A percentile compares a stretch with the other conserved stretches of the same genome.
These are phyloP conservation scores for Meredithiella fracta DNA, from an alignment of 2,329 filamentous ascomycete genomes.

Conservation along the genomic window DNA sequence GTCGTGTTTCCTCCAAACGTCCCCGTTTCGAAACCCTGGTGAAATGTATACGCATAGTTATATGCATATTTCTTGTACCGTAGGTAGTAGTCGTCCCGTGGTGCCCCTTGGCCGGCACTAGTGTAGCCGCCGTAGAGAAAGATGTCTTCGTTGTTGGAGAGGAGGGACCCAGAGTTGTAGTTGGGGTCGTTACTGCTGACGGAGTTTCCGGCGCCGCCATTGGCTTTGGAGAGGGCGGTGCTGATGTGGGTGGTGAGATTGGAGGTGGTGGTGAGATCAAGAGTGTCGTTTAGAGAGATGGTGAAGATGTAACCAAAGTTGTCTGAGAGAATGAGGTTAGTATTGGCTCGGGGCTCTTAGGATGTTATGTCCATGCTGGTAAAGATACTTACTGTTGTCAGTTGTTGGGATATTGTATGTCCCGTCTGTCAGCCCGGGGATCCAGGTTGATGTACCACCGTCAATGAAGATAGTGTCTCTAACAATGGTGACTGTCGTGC, in stretches of 20 bases:
- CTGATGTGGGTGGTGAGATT: conserved; percentile 36
- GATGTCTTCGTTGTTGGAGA: conserved; percentile 47
- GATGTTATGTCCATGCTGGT: too few species aligned
- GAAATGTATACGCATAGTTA: conserved; percentile 28
- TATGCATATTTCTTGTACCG: conserved; percentile 38
- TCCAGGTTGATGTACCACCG: conserved; percentile 42
- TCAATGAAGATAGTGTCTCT: conserved; percentile 50
- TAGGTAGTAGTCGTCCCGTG: conserved; percentile 28
- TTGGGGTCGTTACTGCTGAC: conserved; percentile 38
- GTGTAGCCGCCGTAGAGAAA: conserved; percentile 47
- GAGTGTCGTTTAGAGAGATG: conserved; percentile 38
- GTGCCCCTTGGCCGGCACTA: conserved; percentile 23
- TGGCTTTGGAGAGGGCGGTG: conserved; percentile 29
- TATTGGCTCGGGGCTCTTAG: too few species aligned
- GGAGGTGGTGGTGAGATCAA: conserved; percentile 12
- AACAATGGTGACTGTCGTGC: conserved; percentile 34
- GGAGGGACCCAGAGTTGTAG: conserved; percentile 45
- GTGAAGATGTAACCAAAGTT: conserved; percentile 40
- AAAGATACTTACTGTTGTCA: conserved; percentile 29
- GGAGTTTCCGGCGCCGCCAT: conserved; percentile 30
- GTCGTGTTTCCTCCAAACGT: conserved; percentile 33
- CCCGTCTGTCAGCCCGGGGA: conserved; percentile 32
- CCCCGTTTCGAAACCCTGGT: conserved; percentile 28
- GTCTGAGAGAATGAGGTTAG: conserved; percentile 21
- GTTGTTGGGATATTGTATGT: conserved; percentile 18